Percentiles rank a stretch among this genome's conserved stretches.
Evolutionary conservation across 2,329 filamentous ascomycete genomes (phyloP).

Genomic region (Xylariaceae sp.): DNA sequence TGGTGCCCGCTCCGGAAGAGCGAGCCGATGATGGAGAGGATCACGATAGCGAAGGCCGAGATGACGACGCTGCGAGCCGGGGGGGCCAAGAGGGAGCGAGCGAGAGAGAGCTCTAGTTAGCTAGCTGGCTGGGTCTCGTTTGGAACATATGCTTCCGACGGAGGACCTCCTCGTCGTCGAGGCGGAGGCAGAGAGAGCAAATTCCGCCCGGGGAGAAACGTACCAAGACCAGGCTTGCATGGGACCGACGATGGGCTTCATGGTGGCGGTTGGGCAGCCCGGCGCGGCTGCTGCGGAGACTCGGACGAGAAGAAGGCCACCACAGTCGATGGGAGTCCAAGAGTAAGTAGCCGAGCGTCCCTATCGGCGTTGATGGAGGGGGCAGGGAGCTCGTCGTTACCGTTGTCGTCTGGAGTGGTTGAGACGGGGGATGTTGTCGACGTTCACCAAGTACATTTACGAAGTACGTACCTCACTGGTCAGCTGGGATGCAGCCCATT

Average conservation of each 20-base stretch:
- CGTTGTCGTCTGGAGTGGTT: background rate
- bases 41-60: constrained; percentile 56
- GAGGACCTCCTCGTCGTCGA: background rate
- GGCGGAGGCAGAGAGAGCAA: background rate
- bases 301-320: too few relatives aligned
- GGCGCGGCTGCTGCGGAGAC: background rate
- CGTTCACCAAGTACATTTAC: background rate
- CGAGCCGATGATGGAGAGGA: constrained; percentile 56
- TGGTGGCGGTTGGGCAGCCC: constrained; percentile 36
- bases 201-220: constrained; percentile 22
- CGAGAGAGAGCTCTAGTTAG: background rate
- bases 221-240: constrained; percentile 96
- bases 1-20: constrained; percentile 78
- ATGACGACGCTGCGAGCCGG: constrained; percentile 57
- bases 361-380: background rate
- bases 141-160: background rate
- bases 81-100: background rate
- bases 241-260: constrained; percentile 92
- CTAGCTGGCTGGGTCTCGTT: background rate
- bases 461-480: background rate
- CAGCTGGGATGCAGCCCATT: background rate
- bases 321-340: too few relatives aligned
- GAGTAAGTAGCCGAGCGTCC: too few relatives aligned
- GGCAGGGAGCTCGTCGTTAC: background rate
- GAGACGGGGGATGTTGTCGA: background rate